A percentile compares a stretch with the other conserved stretches of the same genome.
Conservation (phyloP, 345 rosid species). For the Lepidium africanum region DNA sequence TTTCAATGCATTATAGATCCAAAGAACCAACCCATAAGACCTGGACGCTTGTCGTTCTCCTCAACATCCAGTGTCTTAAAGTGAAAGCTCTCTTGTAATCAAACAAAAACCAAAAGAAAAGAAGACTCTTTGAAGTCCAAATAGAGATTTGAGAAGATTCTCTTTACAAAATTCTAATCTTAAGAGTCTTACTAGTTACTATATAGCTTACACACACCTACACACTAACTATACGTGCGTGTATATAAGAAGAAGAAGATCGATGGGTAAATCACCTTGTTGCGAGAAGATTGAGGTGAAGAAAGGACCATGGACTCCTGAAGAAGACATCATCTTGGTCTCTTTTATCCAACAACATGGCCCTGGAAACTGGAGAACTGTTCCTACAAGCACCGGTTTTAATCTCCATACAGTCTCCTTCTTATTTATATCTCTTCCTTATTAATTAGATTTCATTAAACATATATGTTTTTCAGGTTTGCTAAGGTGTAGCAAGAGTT, state of each 20-base stretch:
- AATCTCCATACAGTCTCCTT: not conserved
- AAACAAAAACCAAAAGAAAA: not conserved
- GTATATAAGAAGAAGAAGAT: not conserved
- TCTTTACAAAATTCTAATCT: constrained; percentile 10
- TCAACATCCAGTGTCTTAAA: not conserved
- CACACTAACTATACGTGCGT: not conserved
- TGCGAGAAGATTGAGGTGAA: constrained; percentile 78
- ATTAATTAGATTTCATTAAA: not conserved
- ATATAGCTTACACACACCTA: not conserved
- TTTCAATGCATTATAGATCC: constrained; percentile 24
- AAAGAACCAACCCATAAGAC: constrained; percentile 11
- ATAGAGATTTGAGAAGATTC: not conserved
- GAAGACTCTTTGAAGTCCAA: constrained; percentile 2
- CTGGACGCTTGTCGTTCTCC: constrained; percentile 25
- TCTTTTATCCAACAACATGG: constrained; percentile 90
- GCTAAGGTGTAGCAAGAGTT: constrained; percentile 96
- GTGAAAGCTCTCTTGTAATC: not conserved
- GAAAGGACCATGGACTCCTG: constrained; percentile 99
- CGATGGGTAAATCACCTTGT: constrained; percentile 92
- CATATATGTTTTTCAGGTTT: constrained; percentile 43
- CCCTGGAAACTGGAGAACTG: constrained; percentile 92
- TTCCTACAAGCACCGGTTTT: constrained; percentile 74
- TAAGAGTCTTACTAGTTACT: not conserved
- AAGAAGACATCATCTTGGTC: constrained; percentile 88
- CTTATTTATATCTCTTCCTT: not conserved